Conservation (phyloP, 768 basidiomycete species). For the Gloeostereum incarnatum region DNA sequence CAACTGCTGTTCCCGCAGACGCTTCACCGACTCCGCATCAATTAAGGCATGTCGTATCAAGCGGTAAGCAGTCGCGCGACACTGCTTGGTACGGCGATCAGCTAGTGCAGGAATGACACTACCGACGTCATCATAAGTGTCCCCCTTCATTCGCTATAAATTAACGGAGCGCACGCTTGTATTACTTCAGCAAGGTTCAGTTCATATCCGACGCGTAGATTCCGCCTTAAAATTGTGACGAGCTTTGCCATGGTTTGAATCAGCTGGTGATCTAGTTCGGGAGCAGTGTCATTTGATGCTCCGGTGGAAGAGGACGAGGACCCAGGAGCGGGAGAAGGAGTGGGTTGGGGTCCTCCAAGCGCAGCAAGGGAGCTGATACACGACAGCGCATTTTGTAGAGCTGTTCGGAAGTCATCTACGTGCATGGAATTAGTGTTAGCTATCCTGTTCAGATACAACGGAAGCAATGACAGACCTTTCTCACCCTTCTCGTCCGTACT, state of each 20-base stretch:
- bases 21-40: constrained; percentile 61
- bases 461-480: constrained; percentile 16
- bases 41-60: constrained; percentile 73
- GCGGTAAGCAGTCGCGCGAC: constrained; percentile 77
- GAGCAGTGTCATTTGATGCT: constrained; percentile 20
- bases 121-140: constrained; percentile 8
- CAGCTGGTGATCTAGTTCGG: constrained; percentile 43
- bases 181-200: constrained; percentile 60
- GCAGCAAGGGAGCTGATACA: constrained; percentile 48
- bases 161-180: constrained; percentile 48
- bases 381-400: constrained; percentile 52
- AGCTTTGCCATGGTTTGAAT: constrained; percentile 59
- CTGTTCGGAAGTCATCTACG: constrained; percentile 68
- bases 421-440: constrained; percentile 2
- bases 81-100: constrained; percentile 64
- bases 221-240: constrained; percentile 55
- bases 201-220: constrained; percentile 70
- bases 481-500: constrained; percentile 21
- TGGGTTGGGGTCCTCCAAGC: constrained; percentile 27
- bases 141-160: neutral
- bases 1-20: constrained; percentile 52
- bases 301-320: constrained; percentile 26
- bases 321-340: constrained; percentile 21
- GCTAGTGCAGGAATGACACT: constrained; percentile 75
- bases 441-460: neutral